phyloP scores from a whole-genome alignment of 225 moss, liverwort and hornwort genomes.

The Lunularia cruciata region DNA sequence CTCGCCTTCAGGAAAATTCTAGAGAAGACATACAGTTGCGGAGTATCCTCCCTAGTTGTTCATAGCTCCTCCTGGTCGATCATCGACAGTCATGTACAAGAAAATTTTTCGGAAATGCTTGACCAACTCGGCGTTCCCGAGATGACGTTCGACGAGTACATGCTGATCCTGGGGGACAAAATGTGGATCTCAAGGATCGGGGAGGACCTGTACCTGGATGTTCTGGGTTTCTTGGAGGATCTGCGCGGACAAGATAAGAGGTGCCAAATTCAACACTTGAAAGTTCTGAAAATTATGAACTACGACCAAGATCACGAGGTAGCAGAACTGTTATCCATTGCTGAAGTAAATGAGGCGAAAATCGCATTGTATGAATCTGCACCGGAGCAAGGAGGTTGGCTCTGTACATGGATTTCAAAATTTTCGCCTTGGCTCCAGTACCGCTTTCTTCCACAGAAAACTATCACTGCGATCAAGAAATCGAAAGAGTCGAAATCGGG shows the following conservation, averaged over 20 bases:
- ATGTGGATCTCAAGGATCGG: background rate
- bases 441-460: conserved; percentile 7
- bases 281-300: background rate
- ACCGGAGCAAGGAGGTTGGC: background rate
- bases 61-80: background rate
- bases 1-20: background rate
- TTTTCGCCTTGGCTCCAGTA: background rate
- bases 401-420: background rate
- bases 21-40: background rate
- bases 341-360: background rate
- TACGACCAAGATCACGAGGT: background rate
- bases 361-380: background rate
- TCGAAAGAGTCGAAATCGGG: background rate
- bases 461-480: background rate
- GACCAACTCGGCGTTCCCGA: background rate
- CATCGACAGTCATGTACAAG: background rate
- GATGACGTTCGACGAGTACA: background rate
- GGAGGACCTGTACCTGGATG: background rate
- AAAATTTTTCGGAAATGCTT: background rate
- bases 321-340: background rate
- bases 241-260: background rate
- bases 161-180: background rate
- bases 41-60: background rate
- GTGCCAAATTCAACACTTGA: background rate
- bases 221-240: background rate